These are phyloP conservation scores for Symbiodinium pilosum DNA, from an alignment of 73 alveolate species.

Conservation along the genomic window DNA sequence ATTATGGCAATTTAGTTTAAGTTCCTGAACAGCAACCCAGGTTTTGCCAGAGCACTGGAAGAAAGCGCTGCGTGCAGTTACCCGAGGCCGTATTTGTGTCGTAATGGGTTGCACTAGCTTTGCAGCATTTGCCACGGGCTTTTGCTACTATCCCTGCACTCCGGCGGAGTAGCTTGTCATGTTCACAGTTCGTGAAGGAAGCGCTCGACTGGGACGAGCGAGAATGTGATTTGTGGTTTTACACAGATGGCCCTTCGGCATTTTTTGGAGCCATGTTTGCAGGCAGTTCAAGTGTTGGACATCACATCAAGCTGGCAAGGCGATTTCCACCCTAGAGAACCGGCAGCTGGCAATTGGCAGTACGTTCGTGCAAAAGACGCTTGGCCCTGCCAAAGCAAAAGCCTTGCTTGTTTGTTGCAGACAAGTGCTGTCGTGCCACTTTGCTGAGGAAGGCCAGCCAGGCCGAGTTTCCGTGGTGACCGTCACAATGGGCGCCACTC, in stretches of 20 bases:
- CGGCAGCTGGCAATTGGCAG: slow-evolving; percentile 76
- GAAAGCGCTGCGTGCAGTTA: slow-evolving; percentile 90
- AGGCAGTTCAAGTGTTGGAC: no score
- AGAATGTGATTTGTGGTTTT: slow-evolving; percentile 78
- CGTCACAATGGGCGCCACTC: slow-evolving; percentile 69
- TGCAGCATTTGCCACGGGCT: no score
- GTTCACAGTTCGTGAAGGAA: slow-evolving; percentile 17
- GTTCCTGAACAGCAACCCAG: no score
- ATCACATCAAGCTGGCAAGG: neutral
- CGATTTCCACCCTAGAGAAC: slow-evolving; percentile 77
- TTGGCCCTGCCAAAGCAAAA: neutral
- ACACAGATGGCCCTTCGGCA: slow-evolving; percentile 60
- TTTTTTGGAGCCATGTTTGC: neutral
- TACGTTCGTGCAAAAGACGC: slow-evolving; percentile 31
- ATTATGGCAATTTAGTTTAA: no score
- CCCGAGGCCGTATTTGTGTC: slow-evolving; percentile 35
- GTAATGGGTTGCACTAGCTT: neutral
- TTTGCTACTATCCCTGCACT: no score
- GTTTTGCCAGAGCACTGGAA: slow-evolving; percentile 67
- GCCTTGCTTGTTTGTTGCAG: neutral
- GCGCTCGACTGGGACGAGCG: slow-evolving; percentile 88
- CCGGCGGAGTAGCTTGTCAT: no score
- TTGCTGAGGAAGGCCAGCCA: slow-evolving; percentile 51
- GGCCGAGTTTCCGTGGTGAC: slow-evolving; percentile 84
- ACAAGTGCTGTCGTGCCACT: neutral